Percentiles rank a stretch among this genome's conserved stretches.
Conservation (phyloP, 441 rosid species). For the Kokia cookei region DNA sequence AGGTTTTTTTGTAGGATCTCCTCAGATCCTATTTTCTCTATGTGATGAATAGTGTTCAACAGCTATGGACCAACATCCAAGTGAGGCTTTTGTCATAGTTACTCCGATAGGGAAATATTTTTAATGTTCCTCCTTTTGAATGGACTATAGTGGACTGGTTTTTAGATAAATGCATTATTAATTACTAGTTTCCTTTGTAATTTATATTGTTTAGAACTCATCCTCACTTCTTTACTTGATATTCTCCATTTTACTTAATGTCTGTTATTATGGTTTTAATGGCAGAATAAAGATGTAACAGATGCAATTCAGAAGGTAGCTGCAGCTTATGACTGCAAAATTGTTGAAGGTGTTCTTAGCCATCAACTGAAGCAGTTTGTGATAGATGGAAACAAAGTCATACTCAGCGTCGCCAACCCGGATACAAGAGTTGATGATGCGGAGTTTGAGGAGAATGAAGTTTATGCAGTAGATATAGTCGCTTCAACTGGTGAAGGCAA, state of each 20-base stretch:
- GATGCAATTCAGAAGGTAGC: slow-evolving; percentile 97
- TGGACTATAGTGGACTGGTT: background rate
- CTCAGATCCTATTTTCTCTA: background rate
- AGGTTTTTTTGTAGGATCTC: background rate
- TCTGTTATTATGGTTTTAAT: slow-evolving; percentile 5
- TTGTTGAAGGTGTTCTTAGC: slow-evolving; percentile 93
- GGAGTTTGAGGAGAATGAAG: slow-evolving; percentile 87
- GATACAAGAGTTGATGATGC: slow-evolving; percentile 90
- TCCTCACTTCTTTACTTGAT: background rate
- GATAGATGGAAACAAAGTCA: slow-evolving; percentile 86
- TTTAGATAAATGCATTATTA: background rate
- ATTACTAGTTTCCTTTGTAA: background rate
- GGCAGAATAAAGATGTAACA: slow-evolving; percentile 87
- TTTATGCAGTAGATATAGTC: slow-evolving; percentile 83
- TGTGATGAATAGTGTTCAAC: slow-evolving; percentile 4
- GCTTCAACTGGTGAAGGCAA: slow-evolving; percentile 93
- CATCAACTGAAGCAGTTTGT: slow-evolving; percentile 87
- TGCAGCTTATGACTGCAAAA: slow-evolving; percentile 88
- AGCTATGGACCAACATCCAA: slow-evolving; percentile 49
- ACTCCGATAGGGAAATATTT: slow-evolving; percentile 39
- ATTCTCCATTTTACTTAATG: background rate
- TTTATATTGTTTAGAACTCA: background rate
- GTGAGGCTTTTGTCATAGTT: slow-evolving; percentile 73
- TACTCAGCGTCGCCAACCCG: slow-evolving; percentile 62
- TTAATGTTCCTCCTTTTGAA: too few relatives aligned